Evolutionary conservation across 352 stramenopile genomes (phyloP).

Genomic region (Phytophthora nicotianae): DNA sequence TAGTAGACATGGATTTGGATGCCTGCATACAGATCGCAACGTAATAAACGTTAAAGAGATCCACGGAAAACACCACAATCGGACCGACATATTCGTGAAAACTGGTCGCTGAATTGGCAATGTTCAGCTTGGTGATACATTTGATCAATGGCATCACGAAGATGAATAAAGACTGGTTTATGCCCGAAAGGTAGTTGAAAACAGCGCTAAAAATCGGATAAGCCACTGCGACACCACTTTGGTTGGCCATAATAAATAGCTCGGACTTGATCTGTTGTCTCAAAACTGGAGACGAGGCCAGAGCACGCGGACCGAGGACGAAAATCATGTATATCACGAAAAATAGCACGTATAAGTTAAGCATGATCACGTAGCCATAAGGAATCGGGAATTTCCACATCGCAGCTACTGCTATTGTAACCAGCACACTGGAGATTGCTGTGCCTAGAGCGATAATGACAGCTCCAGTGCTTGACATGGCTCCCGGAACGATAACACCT

Average conservation of each 20-base stretch:
- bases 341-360: conserved; percentile 4
- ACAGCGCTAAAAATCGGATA: conserved; percentile 26
- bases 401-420: conserved; percentile 5
- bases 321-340: conserved; percentile 4
- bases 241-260: conserved; percentile 11
- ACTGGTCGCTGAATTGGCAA: conserved; percentile 6
- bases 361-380: conserved; percentile 17
- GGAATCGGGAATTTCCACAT: conserved; percentile 28
- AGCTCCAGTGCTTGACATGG: conserved; percentile 4
- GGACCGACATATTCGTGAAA: conserved; percentile 21
- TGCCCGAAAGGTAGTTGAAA: conserved; percentile 11
- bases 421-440: background rate
- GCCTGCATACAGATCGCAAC: conserved; percentile 9
- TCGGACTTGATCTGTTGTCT: conserved; percentile 12
- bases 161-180: conserved; percentile 10
- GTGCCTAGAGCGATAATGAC: conserved; percentile 8
- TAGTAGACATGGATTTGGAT: conserved; percentile 1
- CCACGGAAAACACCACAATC: conserved; percentile 12
- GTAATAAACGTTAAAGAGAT: conserved; percentile 16
- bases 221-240: conserved; percentile 8
- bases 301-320: background rate
- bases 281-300: background rate
- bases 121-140: conserved; percentile 25
- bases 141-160: conserved; percentile 26
- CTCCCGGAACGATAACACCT: conserved; percentile 4